Base-by-base conservation (phyloP, 805 yeast species). In the Priceomyces medius region DNA sequence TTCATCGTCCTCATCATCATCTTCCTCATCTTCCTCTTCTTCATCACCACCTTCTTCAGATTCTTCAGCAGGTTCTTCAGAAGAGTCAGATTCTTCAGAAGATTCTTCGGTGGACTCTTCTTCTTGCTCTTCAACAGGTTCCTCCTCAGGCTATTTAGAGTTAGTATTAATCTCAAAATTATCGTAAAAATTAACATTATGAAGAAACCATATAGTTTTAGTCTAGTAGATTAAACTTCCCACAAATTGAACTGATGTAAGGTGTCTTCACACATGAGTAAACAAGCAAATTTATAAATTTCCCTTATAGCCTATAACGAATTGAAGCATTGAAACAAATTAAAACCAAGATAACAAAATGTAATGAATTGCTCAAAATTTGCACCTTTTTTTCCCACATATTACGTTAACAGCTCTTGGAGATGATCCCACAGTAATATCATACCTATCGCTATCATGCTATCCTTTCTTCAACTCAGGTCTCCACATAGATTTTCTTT, bases 1-100 rank as follows among this genome's bases (percentile, higher is more conserved):
- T 12, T 79, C 88, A 3, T 74, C 87, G 0, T 78, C 88, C 1
- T 79, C 96, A 2, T 76, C 82, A 24, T 76, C 81, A 3, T 76
- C 82, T 16, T 76, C 83, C 24, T 76, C 82, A 2, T 72, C 82
- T 7, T 74, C 83, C 6, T 71, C 81, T 9, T 68, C 79, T 12
- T 65, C 80, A 13, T 63, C 78, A 9, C 61, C 76, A 20, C 63
- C 77, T 5, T 48, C 72, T 19, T 52, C 71, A 23, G 47, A 75
- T 20, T 49, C 69, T 14, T 53, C 71, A 48, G 49, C 57, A 34
- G 50, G 60, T 35, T 56, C 60, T 42, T 51, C 69, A 64, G 16
- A 77, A n/a, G 37, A 7, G 13, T 68, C 80, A 13, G 64, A 79
- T 7, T 62, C 76, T 7, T 65, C 80, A 13, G 63, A 78, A 9